Base-by-base conservation (phyloP, 306 rosid genomes). In the Delonix regia region DNA sequence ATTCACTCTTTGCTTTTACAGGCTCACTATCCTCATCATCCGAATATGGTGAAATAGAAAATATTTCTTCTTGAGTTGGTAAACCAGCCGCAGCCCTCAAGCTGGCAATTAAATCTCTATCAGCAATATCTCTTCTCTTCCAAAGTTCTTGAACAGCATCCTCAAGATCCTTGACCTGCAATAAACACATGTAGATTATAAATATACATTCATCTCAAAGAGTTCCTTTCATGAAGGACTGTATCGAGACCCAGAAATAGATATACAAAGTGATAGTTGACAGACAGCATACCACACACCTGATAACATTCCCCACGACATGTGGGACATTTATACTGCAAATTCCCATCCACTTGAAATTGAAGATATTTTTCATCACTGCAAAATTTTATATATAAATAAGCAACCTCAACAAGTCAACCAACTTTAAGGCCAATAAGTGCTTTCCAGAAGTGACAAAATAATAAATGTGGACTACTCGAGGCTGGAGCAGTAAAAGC, bases 111-210 rank as follows among this genome's bases (percentile, higher is more conserved):
- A 91, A 85, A 85, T 90, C 96, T 28, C 69, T 84, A 74, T 96
- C 99, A 63, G 92, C 89, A 74, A 80, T 68, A 33, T 96, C 94
- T 85, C 83, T 93, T 89, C 99, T 87, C 87, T 88, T 91, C 98
- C 99, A 96, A 75, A 96, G 94, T 87, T 96, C 98, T 84, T 86
- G 91, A 61, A 90, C 96, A 59, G 99, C 99, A 87, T 96, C 98
- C 78, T 93, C 99, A 30, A 90, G 90, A 87, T 85, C 87, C 89
- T 90, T 84, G 78, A 96, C 93, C 99, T 96, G 81, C 66, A 66
- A 71, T 57, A 19, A 61, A 69, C 47, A 62, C 71, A 65, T 44
- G 30, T 57, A 78, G 71, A 73, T 73, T 55, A 45, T 13, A 73
- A 61, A 27, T 55, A 78, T 66, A 73, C n/a, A n/a, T 41, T 11